Conservation (phyloP, 23 red algal species). For the Gracilaria gracilis region DNA sequence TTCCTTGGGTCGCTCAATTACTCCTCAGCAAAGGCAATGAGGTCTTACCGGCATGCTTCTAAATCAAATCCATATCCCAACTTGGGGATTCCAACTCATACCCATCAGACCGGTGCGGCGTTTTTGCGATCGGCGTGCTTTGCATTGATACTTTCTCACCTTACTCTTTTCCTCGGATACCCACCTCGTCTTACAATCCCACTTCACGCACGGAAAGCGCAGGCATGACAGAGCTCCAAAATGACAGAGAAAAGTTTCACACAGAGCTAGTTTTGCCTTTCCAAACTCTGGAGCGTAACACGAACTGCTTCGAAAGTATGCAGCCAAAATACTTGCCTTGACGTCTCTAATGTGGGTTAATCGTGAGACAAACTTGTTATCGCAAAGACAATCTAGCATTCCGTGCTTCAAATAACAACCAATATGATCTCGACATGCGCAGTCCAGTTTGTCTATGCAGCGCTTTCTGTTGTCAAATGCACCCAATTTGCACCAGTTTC, state of each 20-base stretch:
- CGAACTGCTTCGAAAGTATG: background rate
- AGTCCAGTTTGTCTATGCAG: constrained; percentile 15
- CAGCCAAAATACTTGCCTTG: background rate
- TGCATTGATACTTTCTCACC: constrained; percentile 3
- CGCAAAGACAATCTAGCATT: background rate
- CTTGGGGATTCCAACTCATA: too few species aligned
- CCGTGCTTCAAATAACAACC: constrained; percentile 1
- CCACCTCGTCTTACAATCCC: background rate
- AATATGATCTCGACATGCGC: background rate
- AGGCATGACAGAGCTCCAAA: background rate
- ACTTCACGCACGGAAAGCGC: background rate
- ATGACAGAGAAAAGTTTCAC: background rate
- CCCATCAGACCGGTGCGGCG: background rate
- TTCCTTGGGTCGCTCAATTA: too few species aligned
- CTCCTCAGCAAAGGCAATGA: too few species aligned
- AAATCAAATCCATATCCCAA: background rate
- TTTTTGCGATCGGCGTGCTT: background rate
- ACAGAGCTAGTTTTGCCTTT: background rate
- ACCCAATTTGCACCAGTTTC: constrained; percentile 10
- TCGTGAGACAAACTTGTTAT: constrained; percentile 19
- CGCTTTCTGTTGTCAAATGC: background rate
- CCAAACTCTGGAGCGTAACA: constrained; percentile 4
- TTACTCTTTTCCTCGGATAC: background rate
- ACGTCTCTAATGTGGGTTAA: background rate
- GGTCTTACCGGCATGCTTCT: too few species aligned